phyloP scores from a whole-genome alignment of 2,329 filamentous ascomycete species.

The Paraphaeosphaeria sporulosa region DNA sequence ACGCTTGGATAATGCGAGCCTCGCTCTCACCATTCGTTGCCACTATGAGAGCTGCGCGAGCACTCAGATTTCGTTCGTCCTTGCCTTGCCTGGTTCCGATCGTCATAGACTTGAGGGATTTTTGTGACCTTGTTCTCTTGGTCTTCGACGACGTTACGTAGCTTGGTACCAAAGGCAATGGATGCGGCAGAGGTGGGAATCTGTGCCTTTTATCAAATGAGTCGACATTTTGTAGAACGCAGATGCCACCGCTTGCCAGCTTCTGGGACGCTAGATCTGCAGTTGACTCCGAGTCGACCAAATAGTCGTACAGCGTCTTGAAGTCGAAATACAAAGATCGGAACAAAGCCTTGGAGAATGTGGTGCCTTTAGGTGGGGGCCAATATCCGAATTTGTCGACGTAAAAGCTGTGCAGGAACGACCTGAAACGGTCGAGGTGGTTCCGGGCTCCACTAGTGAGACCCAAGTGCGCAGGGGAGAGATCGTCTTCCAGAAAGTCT shows the following conservation, averaged over 20 bases:
- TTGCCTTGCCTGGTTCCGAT: conserved; percentile 49
- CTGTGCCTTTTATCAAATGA: conserved; percentile 70
- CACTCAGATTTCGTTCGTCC: conserved; percentile 58
- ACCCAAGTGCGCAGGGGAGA: conserved; percentile 71
- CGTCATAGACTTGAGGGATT: conserved; percentile 45
- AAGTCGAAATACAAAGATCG: conserved; percentile 73
- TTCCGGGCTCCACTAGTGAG: conserved; percentile 66
- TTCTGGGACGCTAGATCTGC: conserved; percentile 59
- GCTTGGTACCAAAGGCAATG: conserved; percentile 70
- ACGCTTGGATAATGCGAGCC: conserved; percentile 69
- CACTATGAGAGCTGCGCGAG: conserved; percentile 60
- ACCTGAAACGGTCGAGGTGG: conserved; percentile 76
- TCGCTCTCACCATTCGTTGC: conserved; percentile 58
- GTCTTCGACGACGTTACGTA: conserved; percentile 36
- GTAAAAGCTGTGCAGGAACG: conserved; percentile 73
- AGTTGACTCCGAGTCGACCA: conserved; percentile 69
- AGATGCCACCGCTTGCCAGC: conserved; percentile 71
- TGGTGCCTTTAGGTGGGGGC: conserved; percentile 63
- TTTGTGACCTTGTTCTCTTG: conserved; percentile 40
- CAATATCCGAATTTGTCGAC: conserved; percentile 73
- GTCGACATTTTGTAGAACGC: conserved; percentile 71
- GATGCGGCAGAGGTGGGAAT: conserved; percentile 67
- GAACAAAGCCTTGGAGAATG: conserved; percentile 67
- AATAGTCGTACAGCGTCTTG: conserved; percentile 71
- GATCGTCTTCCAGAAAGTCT: conserved; percentile 75